Conservation (phyloP, 306 rosid genomes). For the Sphenostylis stenocarpa region DNA sequence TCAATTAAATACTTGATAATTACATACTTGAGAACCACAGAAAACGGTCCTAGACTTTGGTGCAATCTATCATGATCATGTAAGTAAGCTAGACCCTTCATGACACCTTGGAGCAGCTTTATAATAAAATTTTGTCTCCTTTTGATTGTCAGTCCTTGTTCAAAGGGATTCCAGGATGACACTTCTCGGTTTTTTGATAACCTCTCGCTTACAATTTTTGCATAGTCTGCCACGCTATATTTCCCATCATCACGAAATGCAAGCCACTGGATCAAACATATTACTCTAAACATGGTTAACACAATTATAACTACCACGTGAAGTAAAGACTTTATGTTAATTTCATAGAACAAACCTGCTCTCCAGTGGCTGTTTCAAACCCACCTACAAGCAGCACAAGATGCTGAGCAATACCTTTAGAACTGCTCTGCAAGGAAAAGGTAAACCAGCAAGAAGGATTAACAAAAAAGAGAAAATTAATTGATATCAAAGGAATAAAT, state of each 20-base stretch:
- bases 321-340: constrained; percentile 17
- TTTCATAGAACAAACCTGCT: constrained; percentile 65
- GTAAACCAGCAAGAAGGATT: neutral
- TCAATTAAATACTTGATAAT: constrained; percentile 17
- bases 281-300: constrained; percentile 9
- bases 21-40: constrained; percentile 80
- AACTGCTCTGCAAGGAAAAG: constrained; percentile 54
- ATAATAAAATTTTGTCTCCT: constrained; percentile 62
- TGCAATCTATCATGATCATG: constrained; percentile 78
- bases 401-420: constrained; percentile 60
- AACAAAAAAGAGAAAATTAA: neutral
- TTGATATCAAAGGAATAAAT: constrained; percentile 12
- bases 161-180: constrained; percentile 74
- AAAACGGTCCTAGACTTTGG: constrained; percentile 97
- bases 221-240: constrained; percentile 87
- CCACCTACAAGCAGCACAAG: constrained; percentile 77
- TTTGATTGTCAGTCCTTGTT: constrained; percentile 53
- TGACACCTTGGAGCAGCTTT: constrained; percentile 72
- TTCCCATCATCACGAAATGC: constrained; percentile 92
- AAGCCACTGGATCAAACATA: constrained; percentile 75
- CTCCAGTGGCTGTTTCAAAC: constrained; percentile 90
- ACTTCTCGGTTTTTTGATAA: constrained; percentile 45
- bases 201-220: constrained; percentile 69
- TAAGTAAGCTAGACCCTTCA: constrained; percentile 83
- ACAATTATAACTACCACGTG: neutral